Conservation (phyloP, 2,329 filamentous ascomycete species). For the Arthrobotrys sphaeroides region DNA sequence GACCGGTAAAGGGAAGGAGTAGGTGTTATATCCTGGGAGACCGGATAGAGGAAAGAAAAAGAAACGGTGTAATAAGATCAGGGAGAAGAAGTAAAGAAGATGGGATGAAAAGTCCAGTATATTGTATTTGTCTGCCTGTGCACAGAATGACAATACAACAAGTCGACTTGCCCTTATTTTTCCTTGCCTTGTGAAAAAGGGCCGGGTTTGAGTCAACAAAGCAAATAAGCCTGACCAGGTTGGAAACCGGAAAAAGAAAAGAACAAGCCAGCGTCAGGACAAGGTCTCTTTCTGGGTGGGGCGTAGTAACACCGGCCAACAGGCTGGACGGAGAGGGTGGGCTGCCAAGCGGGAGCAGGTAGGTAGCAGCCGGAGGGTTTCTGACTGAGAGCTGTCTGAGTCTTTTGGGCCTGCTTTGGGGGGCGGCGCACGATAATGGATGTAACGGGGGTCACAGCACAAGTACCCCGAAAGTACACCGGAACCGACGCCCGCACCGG, state of each 20-base stretch:
- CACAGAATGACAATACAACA: constrained; percentile 49
- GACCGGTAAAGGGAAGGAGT: constrained; percentile 34
- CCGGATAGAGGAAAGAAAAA: constrained; percentile 41
- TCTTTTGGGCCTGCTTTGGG: constrained; percentile 38
- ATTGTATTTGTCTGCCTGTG: constrained; percentile 49
- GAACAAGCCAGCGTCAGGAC: constrained; percentile 42
- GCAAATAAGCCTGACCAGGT: constrained; percentile 31
- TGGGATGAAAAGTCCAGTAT: constrained; percentile 52
- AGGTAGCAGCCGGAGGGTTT: constrained; percentile 53
- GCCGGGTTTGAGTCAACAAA: constrained; percentile 50
- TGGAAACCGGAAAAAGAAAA: constrained; percentile 26
- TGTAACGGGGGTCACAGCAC: constrained; percentile 50
- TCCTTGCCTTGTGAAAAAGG: constrained; percentile 50
- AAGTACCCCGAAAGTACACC: constrained; percentile 50
- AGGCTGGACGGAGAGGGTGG: constrained; percentile 28
- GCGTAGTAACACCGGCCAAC: constrained; percentile 47
- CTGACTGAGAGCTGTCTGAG: constrained; percentile 35
- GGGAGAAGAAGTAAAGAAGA: constrained; percentile 53
- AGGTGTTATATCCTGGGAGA: constrained; percentile 46
- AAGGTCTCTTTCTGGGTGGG: constrained; percentile 47
- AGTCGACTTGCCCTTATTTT: constrained; percentile 34
- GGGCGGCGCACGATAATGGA: constrained; percentile 44
- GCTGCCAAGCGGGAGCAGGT: constrained; percentile 40
- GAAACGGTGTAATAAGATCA: constrained; percentile 18
- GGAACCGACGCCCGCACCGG: constrained; percentile 19